A percentile compares a stretch with the other conserved stretches of the same genome.
Conservation (phyloP, 202 grass and related monocot species). For the Cymbopogon flexuosus region DNA sequence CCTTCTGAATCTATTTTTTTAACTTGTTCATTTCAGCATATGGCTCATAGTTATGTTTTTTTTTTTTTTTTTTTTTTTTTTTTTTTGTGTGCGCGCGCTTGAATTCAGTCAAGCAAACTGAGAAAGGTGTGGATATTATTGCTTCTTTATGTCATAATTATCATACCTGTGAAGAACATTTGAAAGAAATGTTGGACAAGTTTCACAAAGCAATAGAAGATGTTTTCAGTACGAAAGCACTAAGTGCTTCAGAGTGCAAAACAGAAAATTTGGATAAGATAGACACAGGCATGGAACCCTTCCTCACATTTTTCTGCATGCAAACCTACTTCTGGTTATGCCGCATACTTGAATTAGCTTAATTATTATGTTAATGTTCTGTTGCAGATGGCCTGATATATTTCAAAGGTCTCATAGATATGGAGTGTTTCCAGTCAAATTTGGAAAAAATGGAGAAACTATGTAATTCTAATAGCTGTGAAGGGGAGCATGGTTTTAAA, state of each 20-base stretch:
- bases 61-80: slow-evolving; percentile 32
- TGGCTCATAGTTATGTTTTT: slow-evolving; percentile 25
- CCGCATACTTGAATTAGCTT: slow-evolving; percentile 28
- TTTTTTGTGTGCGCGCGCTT: slow-evolving; percentile 20
- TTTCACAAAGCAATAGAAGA: slow-evolving; percentile 52
- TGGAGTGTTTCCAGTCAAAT: slow-evolving; percentile 52
- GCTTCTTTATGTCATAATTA: slow-evolving; percentile 77
- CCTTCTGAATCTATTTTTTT: neutral
- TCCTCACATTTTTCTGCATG: neutral
- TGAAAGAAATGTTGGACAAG: slow-evolving; percentile 69
- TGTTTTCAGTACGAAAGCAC: slow-evolving; percentile 53
- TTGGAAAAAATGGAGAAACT: slow-evolving; percentile 64
- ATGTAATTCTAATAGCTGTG: slow-evolving; percentile 29
- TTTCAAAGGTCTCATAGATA: slow-evolving; percentile 69
- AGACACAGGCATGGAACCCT: slow-evolving; percentile 49
- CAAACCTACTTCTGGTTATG: slow-evolving; percentile 24
- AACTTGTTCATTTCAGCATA: neutral
- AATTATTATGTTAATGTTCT: slow-evolving; percentile 36
- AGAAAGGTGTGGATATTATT: slow-evolving; percentile 64
- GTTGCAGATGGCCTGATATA: slow-evolving; percentile 64
- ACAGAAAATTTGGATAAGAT: slow-evolving; percentile 58
- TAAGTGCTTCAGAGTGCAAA: slow-evolving; percentile 58
- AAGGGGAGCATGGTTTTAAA: slow-evolving; percentile 66
- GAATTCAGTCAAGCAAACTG: slow-evolving; percentile 69
- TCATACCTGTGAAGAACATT: slow-evolving; percentile 73